These are phyloP conservation scores for Ophiocordyceps robertsii DNA, from an alignment of 2,329 filamentous ascomycete species.

Conservation along the genomic window DNA sequence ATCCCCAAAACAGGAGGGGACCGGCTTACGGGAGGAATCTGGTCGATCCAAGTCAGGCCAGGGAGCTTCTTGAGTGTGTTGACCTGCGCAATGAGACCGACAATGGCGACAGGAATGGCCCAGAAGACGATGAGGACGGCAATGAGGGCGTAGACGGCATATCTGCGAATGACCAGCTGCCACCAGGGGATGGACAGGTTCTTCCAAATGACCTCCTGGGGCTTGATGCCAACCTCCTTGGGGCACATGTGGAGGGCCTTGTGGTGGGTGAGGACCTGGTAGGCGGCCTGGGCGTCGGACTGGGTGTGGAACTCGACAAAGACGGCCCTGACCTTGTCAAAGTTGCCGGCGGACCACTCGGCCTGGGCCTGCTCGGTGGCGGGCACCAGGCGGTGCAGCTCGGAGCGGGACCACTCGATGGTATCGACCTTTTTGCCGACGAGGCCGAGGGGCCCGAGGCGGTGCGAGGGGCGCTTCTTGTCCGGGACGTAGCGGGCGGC, in stretches of 20 bases:
- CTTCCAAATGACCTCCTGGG: conserved; percentile 74
- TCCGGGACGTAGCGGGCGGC: conserved; percentile 54
- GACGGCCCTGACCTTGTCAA: conserved; percentile 54
- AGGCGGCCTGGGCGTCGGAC: conserved; percentile 72
- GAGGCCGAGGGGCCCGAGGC: conserved; percentile 47
- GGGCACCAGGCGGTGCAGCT: conserved; percentile 41
- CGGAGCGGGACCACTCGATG: conserved; percentile 65
- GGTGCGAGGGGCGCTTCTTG: conserved; percentile 58
- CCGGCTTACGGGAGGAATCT: conserved; percentile 41
- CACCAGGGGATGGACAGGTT: conserved; percentile 60
- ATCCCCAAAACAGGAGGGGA: not conserved
- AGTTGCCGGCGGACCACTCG: conserved; percentile 50
- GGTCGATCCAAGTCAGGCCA: conserved; percentile 61
- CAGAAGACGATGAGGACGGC: conserved; percentile 74
- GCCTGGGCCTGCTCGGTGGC: conserved; percentile 52
- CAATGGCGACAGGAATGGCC: conserved; percentile 59
- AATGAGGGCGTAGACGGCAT: conserved; percentile 52
- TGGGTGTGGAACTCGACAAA: conserved; percentile 86
- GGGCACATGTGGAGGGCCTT: conserved; percentile 73
- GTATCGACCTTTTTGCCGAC: conserved; percentile 63
- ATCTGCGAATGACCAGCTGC: conserved; percentile 58
- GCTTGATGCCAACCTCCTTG: conserved; percentile 68
- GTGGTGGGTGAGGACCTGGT: conserved; percentile 70
- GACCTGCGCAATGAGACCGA: conserved; percentile 79
- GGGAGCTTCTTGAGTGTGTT: conserved; percentile 51